A percentile compares a stretch with the other conserved stretches of the same genome.
phyloP scores from a whole-genome alignment of 768 basidiomycete genomes.

The Rhodosporidiobolus odoratus region DNA sequence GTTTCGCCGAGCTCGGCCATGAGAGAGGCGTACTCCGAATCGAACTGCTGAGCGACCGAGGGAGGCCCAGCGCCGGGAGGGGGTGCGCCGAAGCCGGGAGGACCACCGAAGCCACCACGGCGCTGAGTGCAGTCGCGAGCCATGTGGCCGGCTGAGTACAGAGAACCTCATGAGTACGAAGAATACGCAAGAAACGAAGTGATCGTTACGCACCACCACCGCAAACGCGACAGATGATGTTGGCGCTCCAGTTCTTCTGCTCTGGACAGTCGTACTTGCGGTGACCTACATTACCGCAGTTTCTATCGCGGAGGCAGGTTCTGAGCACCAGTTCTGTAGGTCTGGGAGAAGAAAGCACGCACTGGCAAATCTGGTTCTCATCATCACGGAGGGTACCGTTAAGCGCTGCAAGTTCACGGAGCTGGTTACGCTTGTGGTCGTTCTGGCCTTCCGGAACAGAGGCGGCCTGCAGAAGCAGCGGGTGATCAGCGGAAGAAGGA shows the following conservation, averaged over 20 bases:
- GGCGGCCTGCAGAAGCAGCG: slow-evolving; percentile 64
- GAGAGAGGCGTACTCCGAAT: slow-evolving; percentile 92
- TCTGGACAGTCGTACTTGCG: slow-evolving; percentile 99
- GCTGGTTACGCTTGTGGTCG: slow-evolving; percentile 97
- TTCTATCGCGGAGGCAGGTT: slow-evolving; percentile 44
- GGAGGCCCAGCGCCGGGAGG: slow-evolving; percentile 49
- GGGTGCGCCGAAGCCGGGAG: slow-evolving; percentile 22
- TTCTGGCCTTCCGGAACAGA: slow-evolving; percentile 99
- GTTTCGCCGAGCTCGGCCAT: slow-evolving; percentile 95
- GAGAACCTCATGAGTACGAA: neutral
- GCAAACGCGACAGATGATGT: slow-evolving; percentile 98
- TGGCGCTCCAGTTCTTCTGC: slow-evolving; percentile 96
- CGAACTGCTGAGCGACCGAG: slow-evolving; percentile 68
- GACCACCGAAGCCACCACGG: slow-evolving; percentile 48
- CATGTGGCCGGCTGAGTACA: slow-evolving; percentile 79
- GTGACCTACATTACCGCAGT: slow-evolving; percentile 87
- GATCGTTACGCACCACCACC: slow-evolving; percentile 59
- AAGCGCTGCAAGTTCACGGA: slow-evolving; percentile 91
- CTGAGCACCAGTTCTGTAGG: neutral
- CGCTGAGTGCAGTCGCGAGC: slow-evolving; percentile 94
- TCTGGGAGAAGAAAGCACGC: slow-evolving; percentile 9
- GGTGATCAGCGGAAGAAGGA: neutral
- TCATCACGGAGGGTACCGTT: slow-evolving; percentile 99
- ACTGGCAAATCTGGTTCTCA: slow-evolving; percentile 97
- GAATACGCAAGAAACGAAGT: neutral